Evolutionary conservation across 805 yeast genomes (phyloP).

Genomic region (Clavispora phyllophila): DNA sequence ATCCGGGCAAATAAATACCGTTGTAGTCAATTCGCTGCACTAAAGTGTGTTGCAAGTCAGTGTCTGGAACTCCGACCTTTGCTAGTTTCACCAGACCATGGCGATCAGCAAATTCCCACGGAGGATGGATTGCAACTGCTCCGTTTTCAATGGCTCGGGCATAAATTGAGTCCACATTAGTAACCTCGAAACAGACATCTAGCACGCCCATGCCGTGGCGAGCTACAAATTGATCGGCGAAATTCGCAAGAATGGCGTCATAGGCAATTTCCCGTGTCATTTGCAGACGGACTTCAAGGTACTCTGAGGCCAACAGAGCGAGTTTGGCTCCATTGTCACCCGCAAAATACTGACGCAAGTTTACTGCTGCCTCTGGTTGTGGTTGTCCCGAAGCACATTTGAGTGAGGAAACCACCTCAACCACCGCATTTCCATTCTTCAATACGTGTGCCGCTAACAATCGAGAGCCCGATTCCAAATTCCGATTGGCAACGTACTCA

Average conservation of each 20-base stretch:
- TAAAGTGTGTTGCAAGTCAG: constrained; percentile 69
- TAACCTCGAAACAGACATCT: constrained; percentile 67
- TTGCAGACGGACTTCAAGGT: not conserved
- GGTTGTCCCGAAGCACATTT: constrained; percentile 12
- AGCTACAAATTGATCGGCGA: constrained; percentile 22
- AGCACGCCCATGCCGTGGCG: constrained; percentile 78
- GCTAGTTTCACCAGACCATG: constrained; percentile 53
- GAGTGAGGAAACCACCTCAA: constrained; percentile 45
- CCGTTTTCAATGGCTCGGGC: constrained; percentile 48
- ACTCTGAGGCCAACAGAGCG: not conserved
- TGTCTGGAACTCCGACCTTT: constrained; percentile 35
- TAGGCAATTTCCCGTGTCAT: not conserved
- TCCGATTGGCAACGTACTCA: constrained; percentile 53
- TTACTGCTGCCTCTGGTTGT: constrained; percentile 5
- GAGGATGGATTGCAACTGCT: constrained; percentile 34
- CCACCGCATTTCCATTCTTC: constrained; percentile 46
- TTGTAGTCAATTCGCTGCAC: constrained; percentile 42
- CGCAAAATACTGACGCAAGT: not conserved
- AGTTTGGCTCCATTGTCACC: not conserved
- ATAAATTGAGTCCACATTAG: constrained; percentile 42
- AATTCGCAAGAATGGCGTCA: constrained; percentile 6
- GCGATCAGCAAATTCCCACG: constrained; percentile 33
- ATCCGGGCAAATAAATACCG: constrained; percentile 53
- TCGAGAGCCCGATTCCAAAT: constrained; percentile 64
- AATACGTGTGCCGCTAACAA: constrained; percentile 56